phyloP scores from a whole-genome alignment of 495 filamentous ascomycete species.

The Talaromyces trachyspermus region DNA sequence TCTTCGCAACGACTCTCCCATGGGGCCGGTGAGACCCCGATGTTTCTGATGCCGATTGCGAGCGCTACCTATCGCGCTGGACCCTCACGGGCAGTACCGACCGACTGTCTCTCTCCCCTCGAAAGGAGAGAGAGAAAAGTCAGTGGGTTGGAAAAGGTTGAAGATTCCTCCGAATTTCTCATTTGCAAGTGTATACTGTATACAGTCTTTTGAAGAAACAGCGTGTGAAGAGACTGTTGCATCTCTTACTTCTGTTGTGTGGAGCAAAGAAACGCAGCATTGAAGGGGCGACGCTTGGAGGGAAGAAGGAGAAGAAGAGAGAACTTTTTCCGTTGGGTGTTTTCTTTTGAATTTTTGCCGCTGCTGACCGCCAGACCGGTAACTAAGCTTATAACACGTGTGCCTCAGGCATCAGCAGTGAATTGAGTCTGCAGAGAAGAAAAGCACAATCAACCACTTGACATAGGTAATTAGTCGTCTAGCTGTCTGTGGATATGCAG shows the following conservation, averaged over 20 bases:
- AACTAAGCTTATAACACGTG: too few relatives aligned
- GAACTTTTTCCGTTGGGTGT: neutral
- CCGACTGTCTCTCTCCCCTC: conserved; percentile 14
- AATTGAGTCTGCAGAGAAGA: too few relatives aligned
- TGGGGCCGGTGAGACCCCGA: conserved; percentile 61
- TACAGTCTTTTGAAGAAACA: conserved; percentile 8
- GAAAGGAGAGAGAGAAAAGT: conserved; percentile 23
- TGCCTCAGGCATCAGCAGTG: too few relatives aligned
- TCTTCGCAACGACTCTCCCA: conserved; percentile 92
- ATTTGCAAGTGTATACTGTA: conserved; percentile 64
- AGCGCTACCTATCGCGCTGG: conserved; percentile 80
- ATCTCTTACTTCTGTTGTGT: conserved; percentile 49
- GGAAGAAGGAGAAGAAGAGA: conserved; percentile 13
- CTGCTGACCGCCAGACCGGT: too few relatives aligned
- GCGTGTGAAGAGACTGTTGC: conserved; percentile 16
- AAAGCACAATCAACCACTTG: too few relatives aligned
- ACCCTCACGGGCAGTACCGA: conserved; percentile 79
- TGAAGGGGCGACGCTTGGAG: conserved; percentile 83
- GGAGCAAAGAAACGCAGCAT: conserved; percentile 99
- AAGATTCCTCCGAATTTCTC: conserved; percentile 99
- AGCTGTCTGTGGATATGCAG: too few relatives aligned
- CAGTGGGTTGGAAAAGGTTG: conserved; percentile 49
- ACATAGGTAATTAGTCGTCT: too few relatives aligned
- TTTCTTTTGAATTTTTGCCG: conserved; percentile 1
- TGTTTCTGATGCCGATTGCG: conserved; percentile 99